phyloP scores from a whole-genome alignment of 768 basidiomycete genomes.

The Butyriboletus loyo region DNA sequence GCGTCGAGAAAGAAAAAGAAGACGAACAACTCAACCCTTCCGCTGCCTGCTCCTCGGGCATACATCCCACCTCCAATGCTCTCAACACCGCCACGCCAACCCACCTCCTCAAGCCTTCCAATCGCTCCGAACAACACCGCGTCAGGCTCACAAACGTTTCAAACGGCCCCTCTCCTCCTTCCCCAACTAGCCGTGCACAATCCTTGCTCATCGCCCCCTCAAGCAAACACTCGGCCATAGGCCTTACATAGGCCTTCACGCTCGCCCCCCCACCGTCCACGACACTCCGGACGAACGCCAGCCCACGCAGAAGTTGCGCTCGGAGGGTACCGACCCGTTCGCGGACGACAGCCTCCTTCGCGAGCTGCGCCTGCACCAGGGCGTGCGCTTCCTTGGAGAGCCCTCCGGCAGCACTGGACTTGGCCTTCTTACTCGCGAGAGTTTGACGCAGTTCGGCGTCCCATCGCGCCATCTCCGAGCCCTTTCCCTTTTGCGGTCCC shows the following conservation, averaged over 20 bases:
- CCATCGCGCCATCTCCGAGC: conserved; percentile 89
- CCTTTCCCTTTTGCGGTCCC: conserved; percentile 71
- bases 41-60: conserved; percentile 69
- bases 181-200: conserved; percentile 58
- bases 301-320: conserved; percentile 56
- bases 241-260: conserved; percentile 54
- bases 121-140: conserved; percentile 65
- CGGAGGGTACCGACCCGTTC: conserved; percentile 54
- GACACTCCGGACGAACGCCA: conserved; percentile 66
- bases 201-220: conserved; percentile 58
- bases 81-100: conserved; percentile 83
- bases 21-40: conserved; percentile 56
- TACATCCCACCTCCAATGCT: conserved; percentile 56
- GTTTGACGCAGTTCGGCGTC: conserved; percentile 90
- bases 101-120: conserved; percentile 67
- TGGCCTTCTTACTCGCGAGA: conserved; percentile 70
- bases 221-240: conserved; percentile 58
- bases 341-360: conserved; percentile 73
- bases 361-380: conserved; percentile 78
- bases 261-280: conserved; percentile 42
- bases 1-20: not conserved
- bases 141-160: conserved; percentile 75
- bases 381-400: conserved; percentile 85
- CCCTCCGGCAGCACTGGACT: conserved; percentile 33
- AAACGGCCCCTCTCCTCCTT: conserved; percentile 42